A percentile compares a stretch with the other conserved stretches of the same genome.
phyloP scores from a whole-genome alignment of 2,329 filamentous ascomycete genomes.

The Trichoderma semiorbis region DNA sequence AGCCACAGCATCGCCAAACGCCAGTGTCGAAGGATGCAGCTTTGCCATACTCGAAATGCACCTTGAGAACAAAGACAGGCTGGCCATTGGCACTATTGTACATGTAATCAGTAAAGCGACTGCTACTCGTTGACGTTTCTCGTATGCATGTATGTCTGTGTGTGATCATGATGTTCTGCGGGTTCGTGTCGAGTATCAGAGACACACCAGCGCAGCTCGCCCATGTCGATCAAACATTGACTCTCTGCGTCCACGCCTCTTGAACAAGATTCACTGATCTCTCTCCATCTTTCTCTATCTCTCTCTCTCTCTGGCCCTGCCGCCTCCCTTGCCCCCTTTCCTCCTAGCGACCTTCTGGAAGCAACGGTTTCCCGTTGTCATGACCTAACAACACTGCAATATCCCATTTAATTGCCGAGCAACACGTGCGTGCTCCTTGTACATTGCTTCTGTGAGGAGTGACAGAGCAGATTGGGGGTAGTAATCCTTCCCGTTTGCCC shows the following conservation, averaged over 20 bases:
- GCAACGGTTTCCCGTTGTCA: background rate
- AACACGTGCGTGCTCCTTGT: background rate
- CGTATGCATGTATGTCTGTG: background rate
- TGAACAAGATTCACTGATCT: background rate
- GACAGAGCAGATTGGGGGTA: background rate
- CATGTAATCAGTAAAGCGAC: background rate
- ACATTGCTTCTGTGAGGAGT: background rate
- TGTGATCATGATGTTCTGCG: background rate
- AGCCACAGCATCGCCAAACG: slow-evolving; percentile 14
- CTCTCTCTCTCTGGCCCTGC: background rate
- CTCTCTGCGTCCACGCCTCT: background rate
- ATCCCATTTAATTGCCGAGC: background rate
- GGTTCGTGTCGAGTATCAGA: background rate
- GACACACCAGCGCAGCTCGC: background rate
- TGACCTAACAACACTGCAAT: slow-evolving; percentile 7
- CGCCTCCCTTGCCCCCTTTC: too few species aligned
- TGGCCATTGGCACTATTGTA: background rate
- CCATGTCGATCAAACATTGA: background rate
- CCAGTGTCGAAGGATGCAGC: background rate
- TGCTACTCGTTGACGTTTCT: background rate
- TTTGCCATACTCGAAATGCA: slow-evolving; percentile 10
- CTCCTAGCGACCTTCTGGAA: background rate
- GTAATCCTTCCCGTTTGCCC: slow-evolving; percentile 3
- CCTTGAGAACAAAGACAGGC: background rate
- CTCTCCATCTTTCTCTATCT: too few species aligned